Percentiles rank a stretch among this genome's conserved stretches.
These are phyloP conservation scores for Panellus pusillus DNA, from an alignment of 768 basidiomycete species.

Conservation along the genomic window DNA sequence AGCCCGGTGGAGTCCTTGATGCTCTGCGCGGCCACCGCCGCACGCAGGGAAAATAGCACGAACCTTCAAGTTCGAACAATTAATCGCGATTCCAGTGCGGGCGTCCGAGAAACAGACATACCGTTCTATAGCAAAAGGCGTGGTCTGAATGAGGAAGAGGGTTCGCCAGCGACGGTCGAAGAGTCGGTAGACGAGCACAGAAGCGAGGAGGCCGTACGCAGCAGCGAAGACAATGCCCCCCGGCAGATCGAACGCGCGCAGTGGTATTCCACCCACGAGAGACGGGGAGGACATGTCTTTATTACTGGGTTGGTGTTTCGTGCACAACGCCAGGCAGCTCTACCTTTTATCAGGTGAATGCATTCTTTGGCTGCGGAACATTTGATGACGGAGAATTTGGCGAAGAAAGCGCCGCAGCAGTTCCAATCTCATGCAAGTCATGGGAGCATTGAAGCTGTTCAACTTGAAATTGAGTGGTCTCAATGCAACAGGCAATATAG, in stretches of 20 bases:
- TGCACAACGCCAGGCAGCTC: no score
- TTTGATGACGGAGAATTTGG: no score
- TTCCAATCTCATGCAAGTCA: no score
- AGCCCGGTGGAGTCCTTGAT: slow-evolving; percentile 22
- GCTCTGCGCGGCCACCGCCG: slow-evolving; percentile 15
- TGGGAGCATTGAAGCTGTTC: no score
- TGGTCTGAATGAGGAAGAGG: background rate
- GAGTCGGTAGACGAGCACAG: slow-evolving; percentile 9
- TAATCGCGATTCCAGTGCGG: background rate
- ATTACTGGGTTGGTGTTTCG: no score
- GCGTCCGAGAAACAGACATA: background rate
- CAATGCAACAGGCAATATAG: no score
- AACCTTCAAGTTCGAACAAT: slow-evolving; percentile 9
- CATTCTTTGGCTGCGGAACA: no score
- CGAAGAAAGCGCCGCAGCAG: no score
- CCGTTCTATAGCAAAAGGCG: slow-evolving; percentile 12
- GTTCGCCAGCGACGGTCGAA: slow-evolving; percentile 3
- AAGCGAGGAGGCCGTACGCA: slow-evolving; percentile 10
- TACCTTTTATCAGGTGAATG: no score
- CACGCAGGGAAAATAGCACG: slow-evolving; percentile 25
- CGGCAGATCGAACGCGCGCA: slow-evolving; percentile 13
- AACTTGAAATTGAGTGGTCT: no score
- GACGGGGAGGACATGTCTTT: slow-evolving; percentile 12
- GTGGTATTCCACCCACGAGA: slow-evolving; percentile 14
- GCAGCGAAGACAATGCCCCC: slow-evolving; percentile 6